Conservation (phyloP, 176 grass and related monocot species). For the Musa itinerans region DNA sequence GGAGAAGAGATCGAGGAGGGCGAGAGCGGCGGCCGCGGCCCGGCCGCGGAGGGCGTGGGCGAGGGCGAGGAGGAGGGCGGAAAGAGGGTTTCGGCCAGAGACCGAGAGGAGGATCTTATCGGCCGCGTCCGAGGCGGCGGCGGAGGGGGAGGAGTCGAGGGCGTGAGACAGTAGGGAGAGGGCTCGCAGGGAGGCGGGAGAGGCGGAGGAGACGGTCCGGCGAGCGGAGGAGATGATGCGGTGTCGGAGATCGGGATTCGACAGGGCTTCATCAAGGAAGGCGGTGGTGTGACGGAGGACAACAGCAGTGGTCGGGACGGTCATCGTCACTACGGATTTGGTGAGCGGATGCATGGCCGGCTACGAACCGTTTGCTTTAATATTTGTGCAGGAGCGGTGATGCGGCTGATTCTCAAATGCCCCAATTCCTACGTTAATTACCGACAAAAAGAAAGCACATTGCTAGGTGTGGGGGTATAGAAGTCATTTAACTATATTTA, state of each 20-base stretch:
- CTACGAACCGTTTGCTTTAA: slow-evolving; percentile 1
- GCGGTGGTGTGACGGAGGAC: slow-evolving; percentile 34
- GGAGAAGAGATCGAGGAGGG: slow-evolving; percentile 50
- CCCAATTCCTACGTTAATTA: not conserved
- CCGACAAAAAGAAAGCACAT: too few relatives aligned
- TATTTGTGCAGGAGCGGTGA: not conserved
- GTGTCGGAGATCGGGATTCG: slow-evolving; percentile 39
- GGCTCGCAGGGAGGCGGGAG: slow-evolving; percentile 27
- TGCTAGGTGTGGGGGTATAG: too few relatives aligned
- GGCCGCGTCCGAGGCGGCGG: slow-evolving; percentile 16
- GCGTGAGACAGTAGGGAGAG: slow-evolving; percentile 43
- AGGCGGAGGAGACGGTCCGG: slow-evolving; percentile 21
- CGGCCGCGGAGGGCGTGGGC: slow-evolving; percentile 23
- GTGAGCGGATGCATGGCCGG: not conserved
- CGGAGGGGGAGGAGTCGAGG: slow-evolving; percentile 32
- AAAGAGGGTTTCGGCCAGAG: slow-evolving; percentile 19
- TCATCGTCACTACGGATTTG: slow-evolving; percentile 13
- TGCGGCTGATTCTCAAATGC: not conserved
- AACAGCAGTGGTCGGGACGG: slow-evolving; percentile 10
- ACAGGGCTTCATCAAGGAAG: slow-evolving; percentile 45
- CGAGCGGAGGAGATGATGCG: slow-evolving; percentile 41
- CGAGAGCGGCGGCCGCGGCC: slow-evolving; percentile 16
- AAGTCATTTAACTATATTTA: not conserved
- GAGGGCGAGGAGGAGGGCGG: slow-evolving; percentile 46
- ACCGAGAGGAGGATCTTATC: slow-evolving; percentile 39